Evolutionary conservation across 306 rosid species (phyloP).

Genomic region (Ochetophila trinervis): DNA sequence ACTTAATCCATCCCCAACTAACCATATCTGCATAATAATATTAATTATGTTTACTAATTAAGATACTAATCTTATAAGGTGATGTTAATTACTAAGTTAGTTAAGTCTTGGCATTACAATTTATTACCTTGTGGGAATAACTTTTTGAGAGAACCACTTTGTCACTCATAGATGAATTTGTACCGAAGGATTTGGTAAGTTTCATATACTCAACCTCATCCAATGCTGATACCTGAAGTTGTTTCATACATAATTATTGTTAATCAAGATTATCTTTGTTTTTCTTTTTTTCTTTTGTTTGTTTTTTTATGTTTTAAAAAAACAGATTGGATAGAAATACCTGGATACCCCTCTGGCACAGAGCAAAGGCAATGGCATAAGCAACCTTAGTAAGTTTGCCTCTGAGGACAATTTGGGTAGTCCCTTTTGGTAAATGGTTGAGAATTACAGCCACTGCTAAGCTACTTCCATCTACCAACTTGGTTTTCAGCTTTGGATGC

Average conservation of each 20-base stretch:
- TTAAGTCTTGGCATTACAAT: not conserved
- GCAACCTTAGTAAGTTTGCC: slow-evolving; percentile 73
- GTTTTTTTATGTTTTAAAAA: not conserved
- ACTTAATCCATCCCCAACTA: slow-evolving; percentile 54
- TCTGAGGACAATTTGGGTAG: slow-evolving; percentile 55
- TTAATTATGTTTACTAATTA: not conserved
- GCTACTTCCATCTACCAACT: slow-evolving; percentile 74
- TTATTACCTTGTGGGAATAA: slow-evolving; percentile 37
- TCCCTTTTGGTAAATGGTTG: slow-evolving; percentile 53
- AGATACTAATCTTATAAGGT: no score
- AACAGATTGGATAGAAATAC: slow-evolving; percentile 13
- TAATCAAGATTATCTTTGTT: not conserved
- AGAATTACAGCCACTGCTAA: slow-evolving; percentile 55
- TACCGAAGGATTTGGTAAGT: slow-evolving; percentile 34
- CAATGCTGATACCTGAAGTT: slow-evolving; percentile 40
- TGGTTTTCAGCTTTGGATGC: slow-evolving; percentile 52
- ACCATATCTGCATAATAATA: slow-evolving; percentile 46
- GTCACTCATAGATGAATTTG: slow-evolving; percentile 19
- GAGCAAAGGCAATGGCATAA: slow-evolving; percentile 45
- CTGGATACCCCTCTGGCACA: slow-evolving; percentile 55
- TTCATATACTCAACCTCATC: slow-evolving; percentile 36
- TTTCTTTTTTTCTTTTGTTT: not conserved
- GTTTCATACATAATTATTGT: not conserved
- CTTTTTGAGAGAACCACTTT: slow-evolving; percentile 42
- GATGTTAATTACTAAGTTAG: not conserved